A percentile compares a stretch with the other conserved stretches of the same genome.
phyloP scores from a whole-genome alignment of 2,329 filamentous ascomycete species.

The Aspergillus thermomutatus region DNA sequence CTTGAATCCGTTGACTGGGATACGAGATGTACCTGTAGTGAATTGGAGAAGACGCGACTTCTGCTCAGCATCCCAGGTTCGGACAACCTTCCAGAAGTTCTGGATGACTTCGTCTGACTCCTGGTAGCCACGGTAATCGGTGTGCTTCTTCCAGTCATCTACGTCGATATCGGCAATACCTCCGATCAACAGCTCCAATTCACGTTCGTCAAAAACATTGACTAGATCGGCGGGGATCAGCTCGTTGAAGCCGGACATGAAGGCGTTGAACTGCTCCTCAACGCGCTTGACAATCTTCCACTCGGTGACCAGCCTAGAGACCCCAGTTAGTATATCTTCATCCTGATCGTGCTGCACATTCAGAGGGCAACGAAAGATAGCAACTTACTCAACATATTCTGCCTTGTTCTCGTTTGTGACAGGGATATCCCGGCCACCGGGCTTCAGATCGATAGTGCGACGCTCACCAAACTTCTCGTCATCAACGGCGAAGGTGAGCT shows the following conservation, averaged over 20 bases:
- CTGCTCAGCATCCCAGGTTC: constrained; percentile 96
- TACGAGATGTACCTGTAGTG: constrained; percentile 93
- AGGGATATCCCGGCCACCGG: constrained; percentile 83
- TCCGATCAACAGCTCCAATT: constrained; percentile 92
- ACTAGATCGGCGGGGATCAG: constrained; percentile 94
- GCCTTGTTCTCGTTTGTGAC: constrained; percentile 99
- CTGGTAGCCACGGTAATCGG: constrained; percentile 97
- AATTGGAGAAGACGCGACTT: constrained; percentile 96
- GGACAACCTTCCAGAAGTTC: constrained; percentile 96
- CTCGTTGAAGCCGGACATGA: constrained; percentile 96
- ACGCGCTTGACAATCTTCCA: constrained; percentile 99
- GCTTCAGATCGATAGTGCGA: constrained; percentile 90
- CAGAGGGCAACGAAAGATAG: not conserved
- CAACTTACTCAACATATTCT: constrained; percentile 87
- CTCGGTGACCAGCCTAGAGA: constrained; percentile 77
- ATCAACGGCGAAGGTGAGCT: constrained; percentile 94
- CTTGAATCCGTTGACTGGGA: constrained; percentile 99
- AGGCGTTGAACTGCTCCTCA: constrained; percentile 96
- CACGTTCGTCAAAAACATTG: constrained; percentile 97
- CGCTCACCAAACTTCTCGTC: constrained; percentile 96
- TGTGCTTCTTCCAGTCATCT: constrained; percentile 99
- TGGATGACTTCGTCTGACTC: constrained; percentile 96
- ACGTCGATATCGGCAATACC: constrained; percentile 99
- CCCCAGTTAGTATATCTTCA: constrained; percentile 4
- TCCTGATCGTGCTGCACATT: not conserved